These are phyloP conservation scores for Tricholoma terreum DNA, from an alignment of 768 basidiomycete species.

Conservation along the genomic window DNA sequence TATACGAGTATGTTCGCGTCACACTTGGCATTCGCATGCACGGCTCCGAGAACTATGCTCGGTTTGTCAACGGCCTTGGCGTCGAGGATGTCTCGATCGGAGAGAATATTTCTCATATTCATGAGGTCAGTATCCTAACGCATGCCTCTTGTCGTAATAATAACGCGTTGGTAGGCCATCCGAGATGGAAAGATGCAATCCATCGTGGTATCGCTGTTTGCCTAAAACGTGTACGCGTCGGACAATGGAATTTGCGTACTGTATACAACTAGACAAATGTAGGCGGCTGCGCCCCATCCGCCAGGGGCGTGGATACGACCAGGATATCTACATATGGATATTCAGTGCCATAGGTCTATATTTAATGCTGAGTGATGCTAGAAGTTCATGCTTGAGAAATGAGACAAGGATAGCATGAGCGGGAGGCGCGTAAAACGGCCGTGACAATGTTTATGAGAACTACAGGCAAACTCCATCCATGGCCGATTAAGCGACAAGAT, in stretches of 20 bases:
- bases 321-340: neutral
- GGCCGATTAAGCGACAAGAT: too few relatives aligned
- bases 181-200: conserved; percentile 62
- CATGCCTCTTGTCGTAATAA: neutral
- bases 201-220: conserved; percentile 54
- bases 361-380: too few relatives aligned
- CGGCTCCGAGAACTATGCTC: conserved; percentile 61
- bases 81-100: conserved; percentile 61
- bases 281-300: neutral
- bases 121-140: conserved; percentile 46
- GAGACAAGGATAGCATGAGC: too few relatives aligned
- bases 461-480: too few relatives aligned
- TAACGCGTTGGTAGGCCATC: conserved; percentile 17
- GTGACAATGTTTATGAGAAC: too few relatives aligned
- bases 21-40: conserved; percentile 71
- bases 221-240: conserved; percentile 12
- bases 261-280: too few relatives aligned
- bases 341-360: too few relatives aligned
- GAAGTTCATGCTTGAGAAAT: too few relatives aligned
- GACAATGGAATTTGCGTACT: too few relatives aligned
- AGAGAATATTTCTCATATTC: conserved; percentile 68
- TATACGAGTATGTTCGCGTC: conserved; percentile 72
- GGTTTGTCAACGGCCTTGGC: conserved; percentile 42
- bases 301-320: neutral
- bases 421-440: too few relatives aligned